Percentiles rank a stretch among this genome's conserved stretches.
Evolutionary conservation across 2,329 filamentous ascomycete species (phyloP).

Genomic region (Aspergillus pseudoglaucus): DNA sequence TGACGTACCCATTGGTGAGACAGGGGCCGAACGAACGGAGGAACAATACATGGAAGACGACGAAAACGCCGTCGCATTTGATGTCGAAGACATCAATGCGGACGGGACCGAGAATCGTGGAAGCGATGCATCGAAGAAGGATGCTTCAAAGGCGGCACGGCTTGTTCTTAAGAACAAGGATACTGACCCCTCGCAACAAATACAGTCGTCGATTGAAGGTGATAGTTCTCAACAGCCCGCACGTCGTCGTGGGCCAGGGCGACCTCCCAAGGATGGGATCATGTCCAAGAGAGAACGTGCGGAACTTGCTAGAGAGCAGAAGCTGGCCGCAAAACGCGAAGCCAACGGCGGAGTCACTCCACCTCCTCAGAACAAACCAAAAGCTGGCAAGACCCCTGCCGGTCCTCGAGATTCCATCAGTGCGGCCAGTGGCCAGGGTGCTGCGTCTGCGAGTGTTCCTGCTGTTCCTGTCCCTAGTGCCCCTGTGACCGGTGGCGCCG

Average conservation of each 20-base stretch:
- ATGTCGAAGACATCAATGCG: constrained; percentile 39
- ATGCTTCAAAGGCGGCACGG: constrained; percentile 22
- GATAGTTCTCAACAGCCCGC: constrained; percentile 34
- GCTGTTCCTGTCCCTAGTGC: constrained; percentile 20
- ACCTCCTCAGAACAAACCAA: constrained; percentile 18
- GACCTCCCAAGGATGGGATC: constrained; percentile 61
- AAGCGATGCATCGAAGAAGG: constrained; percentile 21
- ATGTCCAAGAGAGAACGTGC: constrained; percentile 59
- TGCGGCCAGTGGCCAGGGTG: background rate
- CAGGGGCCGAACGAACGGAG: constrained; percentile 41
- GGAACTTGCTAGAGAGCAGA: constrained; percentile 48
- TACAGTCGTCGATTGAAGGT: constrained; percentile 27
- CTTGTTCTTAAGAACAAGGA: constrained; percentile 26
- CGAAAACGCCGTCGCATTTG: constrained; percentile 26
- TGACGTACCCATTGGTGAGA: constrained; percentile 43
- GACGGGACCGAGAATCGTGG: constrained; percentile 20
- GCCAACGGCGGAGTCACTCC: constrained; percentile 43
- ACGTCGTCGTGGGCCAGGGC: constrained; percentile 50
- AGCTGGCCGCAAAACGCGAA: constrained; percentile 43
- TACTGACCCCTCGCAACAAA: constrained; percentile 18
- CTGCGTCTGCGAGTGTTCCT: background rate
- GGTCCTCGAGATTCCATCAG: constrained; percentile 23
- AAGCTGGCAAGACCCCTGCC: constrained; percentile 23
- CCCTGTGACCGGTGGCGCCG: constrained; percentile 21
- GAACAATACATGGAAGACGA: constrained; percentile 34